Evolutionary conservation across 768 basidiomycete species (phyloP).

Genomic region (Collybia sordida): DNA sequence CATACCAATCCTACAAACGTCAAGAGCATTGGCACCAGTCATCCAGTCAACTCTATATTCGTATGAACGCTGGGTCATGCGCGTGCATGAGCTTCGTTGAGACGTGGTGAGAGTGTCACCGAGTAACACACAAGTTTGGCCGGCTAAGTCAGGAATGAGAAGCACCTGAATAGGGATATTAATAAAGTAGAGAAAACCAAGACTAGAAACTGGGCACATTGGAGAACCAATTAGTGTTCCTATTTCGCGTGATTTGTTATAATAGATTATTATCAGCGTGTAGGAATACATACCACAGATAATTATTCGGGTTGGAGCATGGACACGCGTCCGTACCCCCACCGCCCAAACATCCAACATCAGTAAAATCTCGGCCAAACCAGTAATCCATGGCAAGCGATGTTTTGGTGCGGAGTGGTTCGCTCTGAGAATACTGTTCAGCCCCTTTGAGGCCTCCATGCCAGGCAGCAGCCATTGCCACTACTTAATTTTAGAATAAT

Average conservation of each 20-base stretch:
- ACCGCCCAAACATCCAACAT: slow-evolving; percentile 40
- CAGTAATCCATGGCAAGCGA: slow-evolving; percentile 47
- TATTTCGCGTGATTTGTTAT: slow-evolving; percentile 10
- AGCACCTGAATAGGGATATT: slow-evolving; percentile 38
- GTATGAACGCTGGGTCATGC: slow-evolving; percentile 43
- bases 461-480: slow-evolving; percentile 50
- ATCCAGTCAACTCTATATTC: slow-evolving; percentile 39
- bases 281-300: slow-evolving; percentile 18
- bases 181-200: neutral
- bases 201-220: slow-evolving; percentile 31
- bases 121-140: slow-evolving; percentile 47
- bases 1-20: slow-evolving; percentile 61
- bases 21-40: slow-evolving; percentile 58
- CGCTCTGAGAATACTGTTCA: slow-evolving; percentile 33
- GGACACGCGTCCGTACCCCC: slow-evolving; percentile 46
- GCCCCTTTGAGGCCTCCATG: slow-evolving; percentile 44
- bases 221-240: slow-evolving; percentile 58
- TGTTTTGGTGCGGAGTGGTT: slow-evolving; percentile 29
- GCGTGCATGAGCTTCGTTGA: slow-evolving; percentile 34
- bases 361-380: slow-evolving; percentile 51
- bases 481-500: slow-evolving; percentile 20
- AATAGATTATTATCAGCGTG: neutral
- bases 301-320: slow-evolving; percentile 41
- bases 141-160: slow-evolving; percentile 46
- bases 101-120: slow-evolving; percentile 30